Evolutionary conservation across 2,329 filamentous ascomycete species (phyloP).

Genomic region (Cordyceps militaris): DNA sequence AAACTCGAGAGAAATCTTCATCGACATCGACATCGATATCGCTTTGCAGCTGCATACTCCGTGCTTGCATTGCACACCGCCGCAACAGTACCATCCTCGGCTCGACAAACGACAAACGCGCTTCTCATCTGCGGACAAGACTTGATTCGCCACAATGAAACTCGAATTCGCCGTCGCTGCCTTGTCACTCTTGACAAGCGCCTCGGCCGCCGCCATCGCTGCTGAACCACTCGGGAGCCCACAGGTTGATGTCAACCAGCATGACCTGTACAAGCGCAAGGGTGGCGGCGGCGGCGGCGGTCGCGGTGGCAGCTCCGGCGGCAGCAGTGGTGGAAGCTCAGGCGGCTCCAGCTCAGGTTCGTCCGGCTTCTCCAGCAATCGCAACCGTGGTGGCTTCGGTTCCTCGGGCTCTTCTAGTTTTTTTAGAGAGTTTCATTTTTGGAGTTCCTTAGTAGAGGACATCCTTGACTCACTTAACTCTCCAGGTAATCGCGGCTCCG

Average conservation of each 20-base stretch:
- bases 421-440: too few species aligned
- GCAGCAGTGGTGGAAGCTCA: constrained; percentile 15
- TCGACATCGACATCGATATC: background rate
- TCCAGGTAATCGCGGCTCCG: constrained; percentile 4
- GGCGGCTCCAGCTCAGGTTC: background rate
- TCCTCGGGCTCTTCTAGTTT: too few species aligned
- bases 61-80: background rate
- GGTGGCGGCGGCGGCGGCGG: constrained; percentile 51
- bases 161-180: constrained; percentile 23
- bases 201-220: constrained; percentile 7
- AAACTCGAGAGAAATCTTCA: background rate
- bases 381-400: too few species aligned
- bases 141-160: constrained; percentile 24
- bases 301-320: constrained; percentile 30
- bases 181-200: constrained; percentile 22
- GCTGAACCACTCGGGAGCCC: constrained; percentile 13
- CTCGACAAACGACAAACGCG: background rate
- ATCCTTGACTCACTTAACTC: too few species aligned
- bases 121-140: background rate
- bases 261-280: constrained; percentile 53
- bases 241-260: constrained; percentile 21
- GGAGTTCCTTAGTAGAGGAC: too few species aligned
- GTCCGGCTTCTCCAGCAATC: background rate
- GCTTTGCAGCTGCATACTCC: background rate
- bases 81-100: background rate